Evolutionary conservation across 345 rosid genomes (phyloP), one percentile per base, ranked within the genome.

Genomic region (Microcos paniculata): DNA sequence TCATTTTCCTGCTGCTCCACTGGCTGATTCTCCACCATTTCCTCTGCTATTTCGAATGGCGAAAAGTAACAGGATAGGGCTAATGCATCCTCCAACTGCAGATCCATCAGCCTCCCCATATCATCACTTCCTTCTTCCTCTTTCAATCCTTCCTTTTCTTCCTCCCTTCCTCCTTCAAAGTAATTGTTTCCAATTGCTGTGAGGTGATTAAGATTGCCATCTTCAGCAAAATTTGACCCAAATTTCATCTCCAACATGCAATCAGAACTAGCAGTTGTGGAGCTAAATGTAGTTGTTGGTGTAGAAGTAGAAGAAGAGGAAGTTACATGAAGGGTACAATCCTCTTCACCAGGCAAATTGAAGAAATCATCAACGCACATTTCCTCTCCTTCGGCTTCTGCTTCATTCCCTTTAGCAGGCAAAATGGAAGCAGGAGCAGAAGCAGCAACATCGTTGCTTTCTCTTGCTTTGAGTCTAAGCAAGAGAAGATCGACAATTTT

Each of bases 11-110:
- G 63, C 72, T 72, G 76, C 28, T 73, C 46, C 43, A 59, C 61
- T 59, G 70, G 58, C 28, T 75, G 74, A 35, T 35, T 35, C 81
- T 70, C 82, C 82, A 81, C 76, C 78, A 84, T 81, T 70, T 87
- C 86, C 13, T 81, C 78, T 1, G 86, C 78, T 11, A 84, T 78
- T 69, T 84, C 82, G 59, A 87, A 87, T 45, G 88, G 84, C 46
- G 84, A 82, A 74, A 38, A 65, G 40, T 53, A 43, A 28, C 15
- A 15, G 3, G 71, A 62, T 51, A 53, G 68, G 4, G 67, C 80
- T 8, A 49, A 33, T 4, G 38, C 68, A 73, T 79, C 81, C 13
- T 72, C 43, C 40, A 80, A 67, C 45, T 66, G 24, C 61, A 81
- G 81, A 79, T 84, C 84, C 18, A 77, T 56, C n/a, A 12, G 28